phyloP scores from a whole-genome alignment of 78 protist species.

The Emiliania huxleyi region DNA sequence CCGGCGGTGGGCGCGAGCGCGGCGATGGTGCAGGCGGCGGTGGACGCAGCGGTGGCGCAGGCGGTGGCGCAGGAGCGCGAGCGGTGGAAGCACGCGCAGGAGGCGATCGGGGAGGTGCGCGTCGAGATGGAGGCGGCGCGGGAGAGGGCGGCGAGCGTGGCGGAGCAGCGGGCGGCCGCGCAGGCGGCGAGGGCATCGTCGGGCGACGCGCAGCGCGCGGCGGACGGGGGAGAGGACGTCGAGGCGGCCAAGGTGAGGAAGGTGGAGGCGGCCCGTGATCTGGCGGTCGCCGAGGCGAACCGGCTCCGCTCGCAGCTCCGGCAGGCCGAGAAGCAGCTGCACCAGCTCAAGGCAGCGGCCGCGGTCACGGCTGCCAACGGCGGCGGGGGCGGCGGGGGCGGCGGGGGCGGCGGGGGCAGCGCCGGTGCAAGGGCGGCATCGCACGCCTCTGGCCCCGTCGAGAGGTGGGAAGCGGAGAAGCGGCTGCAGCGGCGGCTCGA shows the following conservation, averaged over 20 bases:
- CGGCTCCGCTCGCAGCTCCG: background rate
- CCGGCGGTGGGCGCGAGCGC: background rate
- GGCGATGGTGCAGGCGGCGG: background rate
- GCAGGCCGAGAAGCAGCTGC: background rate
- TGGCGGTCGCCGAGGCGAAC: background rate
- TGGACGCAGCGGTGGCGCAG: background rate
- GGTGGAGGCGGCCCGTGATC: background rate
- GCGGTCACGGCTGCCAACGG: background rate
- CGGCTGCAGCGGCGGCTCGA: background rate
- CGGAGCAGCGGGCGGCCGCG: background rate
- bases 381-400: background rate
- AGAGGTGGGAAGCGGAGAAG: slow-evolving; percentile 12
- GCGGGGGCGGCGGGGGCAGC: background rate
- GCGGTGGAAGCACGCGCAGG: background rate
- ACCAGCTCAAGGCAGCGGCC: background rate
- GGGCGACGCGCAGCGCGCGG: background rate
- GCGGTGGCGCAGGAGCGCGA: background rate
- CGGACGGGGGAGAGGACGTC: background rate
- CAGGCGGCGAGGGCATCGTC: too few relatives aligned
- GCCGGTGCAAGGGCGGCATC: too few relatives aligned
- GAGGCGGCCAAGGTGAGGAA: background rate
- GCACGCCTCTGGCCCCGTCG: too few relatives aligned
- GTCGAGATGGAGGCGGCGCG: background rate
- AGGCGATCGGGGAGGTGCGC: background rate
- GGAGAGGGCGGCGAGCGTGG: background rate